phyloP scores from a whole-genome alignment of 345 rosid species.

The Bruguiera parviflora region DNA sequence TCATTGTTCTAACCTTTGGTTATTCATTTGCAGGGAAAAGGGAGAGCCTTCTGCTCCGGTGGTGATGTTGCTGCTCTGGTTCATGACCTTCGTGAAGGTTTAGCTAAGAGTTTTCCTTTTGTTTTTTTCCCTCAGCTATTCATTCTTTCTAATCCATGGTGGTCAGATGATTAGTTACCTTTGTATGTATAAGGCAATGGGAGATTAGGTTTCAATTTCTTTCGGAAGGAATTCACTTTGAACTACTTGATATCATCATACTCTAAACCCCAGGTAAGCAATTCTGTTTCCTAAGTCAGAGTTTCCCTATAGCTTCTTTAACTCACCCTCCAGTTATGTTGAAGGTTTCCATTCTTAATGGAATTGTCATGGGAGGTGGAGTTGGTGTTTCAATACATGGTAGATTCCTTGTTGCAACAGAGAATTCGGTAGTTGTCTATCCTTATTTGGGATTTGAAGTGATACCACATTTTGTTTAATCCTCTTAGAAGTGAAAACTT shows the following conservation, averaged over 20 bases:
- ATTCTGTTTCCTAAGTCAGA: background rate
- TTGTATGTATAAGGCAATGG: conserved; percentile 43
- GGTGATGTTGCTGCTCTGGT: conserved; percentile 72
- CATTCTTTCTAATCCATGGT: background rate
- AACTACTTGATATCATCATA: conserved; percentile 69
- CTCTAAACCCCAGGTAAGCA: conserved; percentile 60
- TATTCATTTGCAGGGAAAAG: conserved; percentile 47
- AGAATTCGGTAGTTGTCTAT: conserved; percentile 51
- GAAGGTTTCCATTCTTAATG: conserved; percentile 73
- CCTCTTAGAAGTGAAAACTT: background rate
- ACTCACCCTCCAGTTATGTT: background rate
- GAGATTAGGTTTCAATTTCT: conserved; percentile 51
- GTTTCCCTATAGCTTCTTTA: background rate
- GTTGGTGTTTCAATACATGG: conserved; percentile 75
- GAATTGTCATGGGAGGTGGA: conserved; percentile 91
- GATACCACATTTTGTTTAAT: background rate
- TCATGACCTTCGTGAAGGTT: conserved; percentile 43
- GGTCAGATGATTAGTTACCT: background rate
- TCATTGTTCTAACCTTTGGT: background rate
- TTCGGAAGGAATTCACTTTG: conserved; percentile 48
- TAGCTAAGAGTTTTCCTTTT: conserved; percentile 1
- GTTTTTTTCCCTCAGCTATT: background rate
- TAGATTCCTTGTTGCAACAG: conserved; percentile 73
- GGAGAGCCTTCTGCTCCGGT: conserved; percentile 79
- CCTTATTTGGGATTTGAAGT: conserved; percentile 11